A percentile compares a stretch with the other conserved stretches of the same genome.
These are phyloP conservation scores for Lactarius akahatsu DNA, from an alignment of 768 basidiomycete genomes.

Conservation along the genomic window DNA sequence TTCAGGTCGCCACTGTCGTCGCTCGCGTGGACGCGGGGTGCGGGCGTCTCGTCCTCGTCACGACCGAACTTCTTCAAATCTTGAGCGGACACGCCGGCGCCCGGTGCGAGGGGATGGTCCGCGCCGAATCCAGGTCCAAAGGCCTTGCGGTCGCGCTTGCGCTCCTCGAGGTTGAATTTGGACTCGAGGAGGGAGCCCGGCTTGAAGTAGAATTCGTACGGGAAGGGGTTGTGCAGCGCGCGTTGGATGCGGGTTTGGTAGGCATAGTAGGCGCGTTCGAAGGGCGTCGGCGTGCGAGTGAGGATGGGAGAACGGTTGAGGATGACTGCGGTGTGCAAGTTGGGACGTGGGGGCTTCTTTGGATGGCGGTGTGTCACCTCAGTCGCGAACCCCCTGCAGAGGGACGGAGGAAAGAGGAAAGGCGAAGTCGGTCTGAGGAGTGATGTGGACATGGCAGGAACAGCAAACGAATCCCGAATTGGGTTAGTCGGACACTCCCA, in stretches of 20 bases:
- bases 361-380: slow-evolving; percentile 22
- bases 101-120: slow-evolving; percentile 20
- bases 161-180: slow-evolving; percentile 75
- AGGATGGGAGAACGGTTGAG: slow-evolving; percentile 77
- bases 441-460: slow-evolving; percentile 1
- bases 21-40: slow-evolving; percentile 59
- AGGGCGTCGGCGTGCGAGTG: slow-evolving; percentile 65
- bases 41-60: slow-evolving; percentile 60
- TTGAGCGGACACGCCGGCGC: slow-evolving; percentile 25
- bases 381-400: slow-evolving; percentile 21
- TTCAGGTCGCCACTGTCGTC: slow-evolving; percentile 61
- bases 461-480: neutral
- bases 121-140: slow-evolving; percentile 65
- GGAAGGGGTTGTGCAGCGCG: slow-evolving; percentile 85
- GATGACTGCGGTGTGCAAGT: slow-evolving; percentile 62
- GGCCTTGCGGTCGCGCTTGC: slow-evolving; percentile 63
- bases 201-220: slow-evolving; percentile 91
- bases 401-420: neutral
- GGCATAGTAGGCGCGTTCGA: slow-evolving; percentile 78
- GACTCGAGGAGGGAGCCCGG: slow-evolving; percentile 82
- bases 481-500: slow-evolving; percentile 12
- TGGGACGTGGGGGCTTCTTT: slow-evolving; percentile 24
- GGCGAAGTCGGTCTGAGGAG: slow-evolving; percentile 3
- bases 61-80: slow-evolving; percentile 34
- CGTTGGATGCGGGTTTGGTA: slow-evolving; percentile 84